Base-by-base conservation (phyloP, 2,329 filamentous ascomycete species). In the Cordyceps sp. region DNA sequence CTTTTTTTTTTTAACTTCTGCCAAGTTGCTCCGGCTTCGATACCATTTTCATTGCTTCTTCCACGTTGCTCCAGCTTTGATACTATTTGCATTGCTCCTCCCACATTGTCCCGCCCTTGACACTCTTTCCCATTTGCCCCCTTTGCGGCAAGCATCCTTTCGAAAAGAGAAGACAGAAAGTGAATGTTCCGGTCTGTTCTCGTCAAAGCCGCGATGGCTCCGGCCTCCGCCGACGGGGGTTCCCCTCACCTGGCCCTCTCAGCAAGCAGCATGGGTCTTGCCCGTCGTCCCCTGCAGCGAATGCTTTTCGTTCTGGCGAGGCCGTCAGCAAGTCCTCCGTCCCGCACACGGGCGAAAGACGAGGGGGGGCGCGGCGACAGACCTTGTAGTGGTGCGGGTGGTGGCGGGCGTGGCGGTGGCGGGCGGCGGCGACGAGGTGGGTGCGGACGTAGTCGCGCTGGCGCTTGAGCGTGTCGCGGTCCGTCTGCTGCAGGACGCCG, bases 261-360 rank as follows among this genome's bases (percentile, higher is more conserved):
- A 93, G 58, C 86, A 94, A 36, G 92, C 64, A 25, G 73, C 77
- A 54, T 93, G 86, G 2, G 84, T 88, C 70, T 94, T 94, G 34
- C 84, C 86, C 36, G 73, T 71, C 70, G 90, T 86, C 13, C 82
- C 86, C 59, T 93, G 83, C 42, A 96, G 59, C 35, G 79, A 88
- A 57, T 96, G 88, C 44, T 72, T 71, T 60, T 93, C 85, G 39
- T 78, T 71, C 57, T 76, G 54, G 15, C 13, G 6, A 26, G 15
- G 18, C 33, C 12, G 19, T 31, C 23, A 35, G 35, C 24, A n/a
- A n/a, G n/a, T n/a, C n/a, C n/a, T n/a, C n/a, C n/a, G n/a, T n/a
- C n/a, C n/a, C n/a, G n/a, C n/a, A n/a, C n/a, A n/a, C n/a, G n/a
- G n/a, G n/a, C n/a, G n/a, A n/a, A n/a, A n/a, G n/a, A n/a, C n/a